A percentile compares a stretch with the other conserved stretches of the same genome.
phyloP scores from a whole-genome alignment of 2,329 filamentous ascomycete species.

The Amylocarpus encephaloides region DNA sequence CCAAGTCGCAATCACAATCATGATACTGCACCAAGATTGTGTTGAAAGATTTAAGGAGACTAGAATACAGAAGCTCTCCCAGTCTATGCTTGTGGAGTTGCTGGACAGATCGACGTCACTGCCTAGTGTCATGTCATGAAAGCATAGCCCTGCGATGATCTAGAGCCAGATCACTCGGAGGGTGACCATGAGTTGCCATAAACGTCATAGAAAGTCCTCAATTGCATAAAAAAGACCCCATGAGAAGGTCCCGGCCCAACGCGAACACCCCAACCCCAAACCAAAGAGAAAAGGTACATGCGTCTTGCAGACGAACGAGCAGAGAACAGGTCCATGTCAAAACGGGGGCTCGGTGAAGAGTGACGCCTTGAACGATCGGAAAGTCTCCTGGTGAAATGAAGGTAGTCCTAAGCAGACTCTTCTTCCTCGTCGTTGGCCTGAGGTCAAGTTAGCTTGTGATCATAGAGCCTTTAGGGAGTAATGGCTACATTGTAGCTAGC shows the following conservation, averaged over 20 bases:
- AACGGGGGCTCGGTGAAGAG: conserved; percentile 5
- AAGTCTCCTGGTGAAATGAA: conserved; percentile 6
- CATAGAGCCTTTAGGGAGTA: conserved; percentile 9
- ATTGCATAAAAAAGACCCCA: conserved; percentile 13
- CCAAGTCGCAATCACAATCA: background rate
- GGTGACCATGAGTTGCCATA: background rate
- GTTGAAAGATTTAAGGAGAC: conserved; percentile 18
- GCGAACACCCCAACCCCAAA: conserved; percentile 25
- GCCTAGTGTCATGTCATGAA: conserved; percentile 16
- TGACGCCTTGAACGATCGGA: conserved; percentile 6
- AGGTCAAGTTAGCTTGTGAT: conserved; percentile 8
- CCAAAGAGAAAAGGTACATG: conserved; percentile 24
- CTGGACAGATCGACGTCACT: conserved; percentile 23
- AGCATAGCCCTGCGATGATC: conserved; percentile 22
- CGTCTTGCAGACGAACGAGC: conserved; percentile 10
- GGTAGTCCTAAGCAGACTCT: conserved; percentile 36
- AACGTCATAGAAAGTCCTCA: conserved; percentile 1
- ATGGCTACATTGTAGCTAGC: conserved; percentile 76
- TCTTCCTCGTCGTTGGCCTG: conserved; percentile 52
- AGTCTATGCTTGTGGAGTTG: conserved; percentile 19
- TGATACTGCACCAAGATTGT: background rate
- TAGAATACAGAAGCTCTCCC: conserved; percentile 31
- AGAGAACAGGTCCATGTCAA: conserved; percentile 14
- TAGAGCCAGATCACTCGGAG: conserved; percentile 21
- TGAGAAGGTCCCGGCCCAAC: conserved; percentile 10